These are phyloP conservation scores for Ochetophila trinervis DNA, from an alignment of 306 rosid genomes.

Conservation along the genomic window DNA sequence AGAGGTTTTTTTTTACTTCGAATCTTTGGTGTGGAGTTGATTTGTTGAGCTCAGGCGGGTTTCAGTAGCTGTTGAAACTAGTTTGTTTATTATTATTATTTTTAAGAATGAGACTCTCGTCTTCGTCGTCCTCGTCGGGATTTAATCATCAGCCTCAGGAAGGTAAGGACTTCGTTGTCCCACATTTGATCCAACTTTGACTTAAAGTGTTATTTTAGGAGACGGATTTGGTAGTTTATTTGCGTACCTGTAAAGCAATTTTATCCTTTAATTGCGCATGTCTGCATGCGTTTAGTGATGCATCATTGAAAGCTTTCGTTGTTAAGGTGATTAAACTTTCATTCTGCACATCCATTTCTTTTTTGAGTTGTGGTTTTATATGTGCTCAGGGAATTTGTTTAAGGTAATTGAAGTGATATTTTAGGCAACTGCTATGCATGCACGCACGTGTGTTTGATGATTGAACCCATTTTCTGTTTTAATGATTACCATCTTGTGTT, in stretches of 20 bases:
- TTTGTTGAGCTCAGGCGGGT: conserved; percentile 18
- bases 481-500: conserved; percentile 1
- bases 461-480: conserved; percentile 5
- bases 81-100: background rate
- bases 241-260: conserved; percentile 7
- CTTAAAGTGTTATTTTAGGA: background rate
- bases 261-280: background rate
- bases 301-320: background rate
- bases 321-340: conserved; percentile 1
- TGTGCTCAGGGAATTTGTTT: conserved; percentile 1
- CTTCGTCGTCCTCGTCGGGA: conserved; percentile 44
- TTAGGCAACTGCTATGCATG: conserved; percentile 5
- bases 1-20: conserved; percentile 11
- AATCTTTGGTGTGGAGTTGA: conserved; percentile 25
- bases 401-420: background rate
- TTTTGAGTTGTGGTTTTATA: background rate
- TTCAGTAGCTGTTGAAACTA: conserved; percentile 29
- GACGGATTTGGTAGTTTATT: background rate
- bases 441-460: background rate
- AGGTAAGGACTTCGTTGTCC: conserved; percentile 31
- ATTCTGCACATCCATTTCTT: background rate
- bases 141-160: conserved; percentile 48
- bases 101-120: conserved; percentile 51
- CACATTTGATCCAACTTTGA: conserved; percentile 2
- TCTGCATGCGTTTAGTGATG: background rate